Conservation (phyloP, 768 basidiomycete species). For the Sporobolomyces pararoseus region DNA sequence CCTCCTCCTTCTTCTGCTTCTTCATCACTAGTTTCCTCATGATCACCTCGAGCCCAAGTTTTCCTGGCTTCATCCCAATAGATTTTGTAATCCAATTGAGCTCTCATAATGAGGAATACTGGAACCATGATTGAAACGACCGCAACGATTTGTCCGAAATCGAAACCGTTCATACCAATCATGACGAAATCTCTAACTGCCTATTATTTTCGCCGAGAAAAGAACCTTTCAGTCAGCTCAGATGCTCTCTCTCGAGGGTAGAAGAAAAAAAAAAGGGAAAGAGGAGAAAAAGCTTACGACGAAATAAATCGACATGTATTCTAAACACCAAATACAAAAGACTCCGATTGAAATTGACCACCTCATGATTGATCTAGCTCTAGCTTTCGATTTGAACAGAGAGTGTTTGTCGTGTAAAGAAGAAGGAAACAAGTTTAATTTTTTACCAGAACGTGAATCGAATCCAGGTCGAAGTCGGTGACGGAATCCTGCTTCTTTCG, state of each 20-base stretch:
- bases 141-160: constrained; percentile 18
- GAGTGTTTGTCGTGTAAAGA: neutral
- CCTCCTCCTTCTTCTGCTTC: too few relatives aligned
- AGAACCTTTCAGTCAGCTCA: neutral
- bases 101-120: neutral
- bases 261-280: neutral
- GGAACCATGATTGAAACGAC: neutral
- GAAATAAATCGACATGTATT: constrained; percentile 11
- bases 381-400: too few relatives aligned
- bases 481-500: neutral
- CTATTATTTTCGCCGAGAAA: too few relatives aligned
- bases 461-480: neutral
- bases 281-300: neutral
- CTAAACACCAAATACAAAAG: neutral
- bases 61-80: too few relatives aligned
- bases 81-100: too few relatives aligned
- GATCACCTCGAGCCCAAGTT: too few relatives aligned
- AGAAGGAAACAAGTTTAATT: neutral
- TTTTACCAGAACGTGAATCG: neutral
- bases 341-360: neutral
- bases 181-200: neutral
- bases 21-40: too few relatives aligned
- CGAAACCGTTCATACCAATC: constrained; percentile 25
- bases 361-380: neutral
- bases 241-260: too few relatives aligned